phyloP scores from a whole-genome alignment of 1,139 yeast species.

The Williopsis jadinii region DNA sequence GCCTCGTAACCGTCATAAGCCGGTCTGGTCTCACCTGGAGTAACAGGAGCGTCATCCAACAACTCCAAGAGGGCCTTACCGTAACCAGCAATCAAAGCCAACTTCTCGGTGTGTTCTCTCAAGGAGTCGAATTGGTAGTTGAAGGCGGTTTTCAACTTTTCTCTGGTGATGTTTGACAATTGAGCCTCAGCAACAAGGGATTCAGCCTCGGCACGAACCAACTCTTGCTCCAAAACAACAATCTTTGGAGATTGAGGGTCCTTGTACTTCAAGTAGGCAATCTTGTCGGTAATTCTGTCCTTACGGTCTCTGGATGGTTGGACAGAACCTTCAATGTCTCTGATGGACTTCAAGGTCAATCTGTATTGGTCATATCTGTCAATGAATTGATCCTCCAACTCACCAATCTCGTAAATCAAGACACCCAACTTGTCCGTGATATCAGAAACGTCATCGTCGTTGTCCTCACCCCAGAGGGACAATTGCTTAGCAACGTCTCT shows the following conservation, averaged over 20 bases:
- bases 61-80: constrained; percentile 96
- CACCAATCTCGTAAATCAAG: constrained; percentile 91
- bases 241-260: constrained; percentile 97
- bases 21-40: constrained; percentile 99
- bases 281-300: constrained; percentile 95
- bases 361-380: constrained; percentile 98
- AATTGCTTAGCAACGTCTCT: constrained; percentile 95
- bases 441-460: constrained; percentile 95
- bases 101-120: constrained; percentile 94
- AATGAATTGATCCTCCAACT: constrained; percentile 94
- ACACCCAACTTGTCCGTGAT: constrained; percentile 97
- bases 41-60: constrained; percentile 92
- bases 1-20: constrained; percentile 98
- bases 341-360: constrained; percentile 86
- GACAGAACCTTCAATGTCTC: constrained; percentile 95
- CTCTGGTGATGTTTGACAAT: constrained; percentile 95
- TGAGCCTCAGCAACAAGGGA: constrained; percentile 98
- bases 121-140: constrained; percentile 95
- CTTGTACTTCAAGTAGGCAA: constrained; percentile 95
- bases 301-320: constrained; percentile 98
- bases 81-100: constrained; percentile 95
- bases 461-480: constrained; percentile 96
- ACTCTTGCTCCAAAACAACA: constrained; percentile 91
- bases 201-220: constrained; percentile 98
- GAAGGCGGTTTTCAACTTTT: constrained; percentile 95